Conservation (phyloP, 352 stramenopile genomes). For the Globisporangium spinosum region DNA sequence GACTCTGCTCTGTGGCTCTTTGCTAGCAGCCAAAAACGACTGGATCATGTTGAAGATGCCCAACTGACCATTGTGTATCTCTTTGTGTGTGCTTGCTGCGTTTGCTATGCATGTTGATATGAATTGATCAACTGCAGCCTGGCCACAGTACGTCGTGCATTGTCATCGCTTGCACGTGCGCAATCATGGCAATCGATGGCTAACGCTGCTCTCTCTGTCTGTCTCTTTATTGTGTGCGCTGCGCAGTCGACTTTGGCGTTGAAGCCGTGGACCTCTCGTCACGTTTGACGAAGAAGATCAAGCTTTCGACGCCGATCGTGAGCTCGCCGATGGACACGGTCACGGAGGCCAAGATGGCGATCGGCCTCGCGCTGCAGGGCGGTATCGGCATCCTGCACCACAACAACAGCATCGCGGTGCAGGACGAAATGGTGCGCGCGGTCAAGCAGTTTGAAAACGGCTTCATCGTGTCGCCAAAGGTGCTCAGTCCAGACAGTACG, state of each 20-base stretch:
- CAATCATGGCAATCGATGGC: background rate
- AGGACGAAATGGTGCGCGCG: slow-evolving; percentile 85
- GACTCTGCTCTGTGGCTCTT: background rate
- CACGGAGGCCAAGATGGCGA: slow-evolving; percentile 98
- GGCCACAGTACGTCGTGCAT: slow-evolving; percentile 49
- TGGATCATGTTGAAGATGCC: slow-evolving; percentile 6
- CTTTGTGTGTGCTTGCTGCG: background rate
- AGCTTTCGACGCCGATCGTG: slow-evolving; percentile 91
- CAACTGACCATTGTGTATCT: background rate
- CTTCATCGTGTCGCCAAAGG: slow-evolving; percentile 98
- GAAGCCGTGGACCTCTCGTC: slow-evolving; percentile 93
- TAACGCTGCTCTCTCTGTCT: background rate
- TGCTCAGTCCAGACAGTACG: slow-evolving; percentile 90
- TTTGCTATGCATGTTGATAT: background rate
- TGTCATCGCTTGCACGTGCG: background rate
- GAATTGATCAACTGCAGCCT: slow-evolving; percentile 27
- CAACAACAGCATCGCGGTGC: slow-evolving; percentile 94
- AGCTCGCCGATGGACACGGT: slow-evolving; percentile 99
- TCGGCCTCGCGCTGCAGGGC: slow-evolving; percentile 97
- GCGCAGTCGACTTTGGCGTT: slow-evolving; percentile 90
- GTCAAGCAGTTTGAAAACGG: slow-evolving; percentile 99
- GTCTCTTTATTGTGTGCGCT: background rate
- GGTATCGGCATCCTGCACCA: slow-evolving; percentile 98
- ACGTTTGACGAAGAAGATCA: slow-evolving; percentile 89
- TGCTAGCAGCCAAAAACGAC: background rate